Base-by-base conservation (phyloP, 768 basidiomycete genomes). In the Trametes coccinea region DNA sequence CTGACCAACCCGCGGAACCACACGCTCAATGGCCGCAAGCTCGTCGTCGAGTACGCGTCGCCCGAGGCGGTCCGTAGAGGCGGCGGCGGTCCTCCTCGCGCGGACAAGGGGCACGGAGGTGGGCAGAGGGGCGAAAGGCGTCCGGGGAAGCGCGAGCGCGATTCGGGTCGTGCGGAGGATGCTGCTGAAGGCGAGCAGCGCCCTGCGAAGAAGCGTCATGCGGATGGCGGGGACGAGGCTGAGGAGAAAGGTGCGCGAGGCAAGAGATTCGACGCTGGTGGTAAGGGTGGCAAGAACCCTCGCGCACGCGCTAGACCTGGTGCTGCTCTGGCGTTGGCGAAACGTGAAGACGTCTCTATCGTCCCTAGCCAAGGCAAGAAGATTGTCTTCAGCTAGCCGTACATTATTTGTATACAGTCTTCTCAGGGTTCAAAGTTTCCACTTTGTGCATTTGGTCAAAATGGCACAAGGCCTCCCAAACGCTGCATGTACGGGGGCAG, bases 41-140 rank as follows among this genome's bases (percentile, higher is more conserved):
- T 99, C 53, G 87, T 90, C 4, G 85, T 98, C 33, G 91, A 95
- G 74, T 95, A 88, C 65, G 94, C 93, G n/a, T 87, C 89, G 41
- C 80, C 89, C 7, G 93, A 95, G 13, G 94, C 93, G 6, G 92
- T 95, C 39, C 85, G 91, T 17, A 84, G 94, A 4, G 92, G 93
- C n/a, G 87, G 85, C 31, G 70, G 61, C 30, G 69, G 57, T 34
- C 63, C 41, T 47, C 62, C 64, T 11, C 50, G 54, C 43, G 53
- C 60, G 30, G 64, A 61, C 37, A 54, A 52, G 30, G n/a, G 31
- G 48, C 48, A 40, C 41, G 56, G 48, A 41, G 53, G 44, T 22
- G 22, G 22, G 40, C 16, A 13, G n/a, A 40, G 52, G n/a, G 27
- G 33, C 50, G 49, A 39, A 59, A 7, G 22, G 48, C 31, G 13